Percentiles rank a stretch among this genome's conserved stretches.
Conservation (phyloP, 1,139 yeast species). For the Yamadazyma oceani region DNA sequence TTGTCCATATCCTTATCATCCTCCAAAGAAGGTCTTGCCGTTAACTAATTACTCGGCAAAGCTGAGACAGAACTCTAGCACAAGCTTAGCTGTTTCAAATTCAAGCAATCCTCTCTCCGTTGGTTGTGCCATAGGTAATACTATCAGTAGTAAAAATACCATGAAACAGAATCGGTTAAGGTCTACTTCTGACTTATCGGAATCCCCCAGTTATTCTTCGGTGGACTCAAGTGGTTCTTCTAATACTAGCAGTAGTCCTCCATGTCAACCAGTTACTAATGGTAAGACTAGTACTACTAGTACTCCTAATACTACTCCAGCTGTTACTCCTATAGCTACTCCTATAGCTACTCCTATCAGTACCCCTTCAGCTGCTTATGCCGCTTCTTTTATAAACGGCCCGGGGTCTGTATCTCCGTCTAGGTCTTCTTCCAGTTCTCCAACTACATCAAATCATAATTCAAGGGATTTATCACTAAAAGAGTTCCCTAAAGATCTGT, state of each 20-base stretch:
- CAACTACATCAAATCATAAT: neutral
- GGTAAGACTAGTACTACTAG: neutral
- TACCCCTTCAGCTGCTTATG: neutral
- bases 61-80: neutral
- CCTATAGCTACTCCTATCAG: neutral
- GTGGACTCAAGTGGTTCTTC: slow-evolving; percentile 1
- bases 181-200: slow-evolving; percentile 10
- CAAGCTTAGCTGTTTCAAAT: neutral
- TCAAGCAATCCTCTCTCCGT: slow-evolving; percentile 1
- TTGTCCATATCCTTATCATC: slow-evolving; percentile 9
- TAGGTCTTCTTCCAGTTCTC: slow-evolving; percentile 1
- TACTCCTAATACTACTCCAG: slow-evolving; percentile 1
- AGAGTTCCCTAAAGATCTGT: neutral
- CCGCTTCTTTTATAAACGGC: neutral
- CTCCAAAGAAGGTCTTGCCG: slow-evolving; percentile 11
- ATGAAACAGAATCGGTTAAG: slow-evolving; percentile 3
- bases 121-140: slow-evolving; percentile 1
- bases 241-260: neutral
- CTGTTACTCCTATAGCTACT: slow-evolving; percentile 1
- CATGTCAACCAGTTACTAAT: neutral
- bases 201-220: slow-evolving; percentile 4
- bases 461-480: neutral
- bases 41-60: slow-evolving; percentile 3
- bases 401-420: slow-evolving; percentile 1
- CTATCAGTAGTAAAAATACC: neutral